A percentile compares a stretch with the other conserved stretches of the same genome.
Evolutionary conservation across 2,329 filamentous ascomycete species (phyloP).

Genomic region (Fusarium transvaalense): DNA sequence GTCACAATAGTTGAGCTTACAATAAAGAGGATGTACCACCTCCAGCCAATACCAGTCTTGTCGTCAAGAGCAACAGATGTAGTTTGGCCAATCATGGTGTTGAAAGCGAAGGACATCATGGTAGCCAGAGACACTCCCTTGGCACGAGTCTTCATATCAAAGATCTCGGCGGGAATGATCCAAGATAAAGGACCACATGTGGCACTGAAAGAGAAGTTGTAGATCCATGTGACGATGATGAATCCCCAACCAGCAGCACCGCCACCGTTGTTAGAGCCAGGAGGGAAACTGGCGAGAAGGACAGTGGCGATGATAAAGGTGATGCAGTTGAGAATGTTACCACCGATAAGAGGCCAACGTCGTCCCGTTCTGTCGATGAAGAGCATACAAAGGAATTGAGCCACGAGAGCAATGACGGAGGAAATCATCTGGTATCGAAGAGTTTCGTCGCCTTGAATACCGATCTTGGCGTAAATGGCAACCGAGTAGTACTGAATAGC

Average conservation of each 20-base stretch:
- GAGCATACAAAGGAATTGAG: conserved; percentile 75
- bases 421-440: conserved; percentile 83
- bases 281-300: conserved; percentile 71
- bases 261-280: conserved; percentile 42
- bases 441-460: conserved; percentile 73
- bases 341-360: conserved; percentile 77
- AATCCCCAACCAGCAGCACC: conserved; percentile 70
- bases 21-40: conserved; percentile 58
- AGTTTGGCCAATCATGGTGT: conserved; percentile 75
- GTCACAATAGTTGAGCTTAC: background rate
- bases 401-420: conserved; percentile 76
- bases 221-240: conserved; percentile 31
- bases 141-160: conserved; percentile 78
- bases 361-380: conserved; percentile 78
- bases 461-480: conserved; percentile 75
- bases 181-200: conserved; percentile 45
- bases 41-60: conserved; percentile 55
- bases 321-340: conserved; percentile 77
- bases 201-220: conserved; percentile 33
- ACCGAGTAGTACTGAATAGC: conserved; percentile 83
- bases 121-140: conserved; percentile 81
- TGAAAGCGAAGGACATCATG: conserved; percentile 79
- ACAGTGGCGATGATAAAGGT: conserved; percentile 77
- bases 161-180: conserved; percentile 76
- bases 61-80: conserved; percentile 65